Conservation (phyloP, 805 yeast genomes). For the Wickerhamiella occidentalis region DNA sequence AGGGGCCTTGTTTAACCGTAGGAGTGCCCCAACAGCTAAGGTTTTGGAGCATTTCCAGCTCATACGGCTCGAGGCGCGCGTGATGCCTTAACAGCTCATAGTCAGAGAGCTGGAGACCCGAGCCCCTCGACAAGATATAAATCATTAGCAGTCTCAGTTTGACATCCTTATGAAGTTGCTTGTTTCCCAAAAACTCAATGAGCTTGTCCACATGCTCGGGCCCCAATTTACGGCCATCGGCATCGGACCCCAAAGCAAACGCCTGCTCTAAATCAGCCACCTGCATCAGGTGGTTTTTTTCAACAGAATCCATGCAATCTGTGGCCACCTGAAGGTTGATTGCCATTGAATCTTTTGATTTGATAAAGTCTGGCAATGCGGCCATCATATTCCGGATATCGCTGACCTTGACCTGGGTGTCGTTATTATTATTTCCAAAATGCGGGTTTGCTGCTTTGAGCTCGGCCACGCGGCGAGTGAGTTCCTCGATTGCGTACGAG, state of each 20-base stretch:
- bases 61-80: conserved; percentile 31
- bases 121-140: conserved; percentile 73
- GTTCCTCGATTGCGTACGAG: conserved; percentile 54
- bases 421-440: conserved; percentile 45
- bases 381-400: conserved; percentile 63
- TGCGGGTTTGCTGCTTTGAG: conserved; percentile 62
- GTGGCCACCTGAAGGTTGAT: conserved; percentile 35
- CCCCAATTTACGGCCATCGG: conserved; percentile 49
- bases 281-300: conserved; percentile 48
- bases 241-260: conserved; percentile 56
- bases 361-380: conserved; percentile 29
- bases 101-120: conserved; percentile 58
- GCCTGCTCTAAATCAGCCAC: conserved; percentile 80
- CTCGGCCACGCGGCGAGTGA: conserved; percentile 47
- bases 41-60: conserved; percentile 44
- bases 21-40: conserved; percentile 44
- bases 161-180: conserved; percentile 31
- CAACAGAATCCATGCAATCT: conserved; percentile 49
- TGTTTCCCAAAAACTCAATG: conserved; percentile 42
- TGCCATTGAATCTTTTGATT: conserved; percentile 28
- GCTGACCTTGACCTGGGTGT: conserved; percentile 49
- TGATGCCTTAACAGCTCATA: conserved; percentile 56
- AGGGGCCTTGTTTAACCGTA: conserved; percentile 13
- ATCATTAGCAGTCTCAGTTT: conserved; percentile 62
- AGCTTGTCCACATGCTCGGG: conserved; percentile 51